Evolutionary conservation across 2,329 filamentous ascomycete species (phyloP).

Genomic region (Calonectria hongkongensis): DNA sequence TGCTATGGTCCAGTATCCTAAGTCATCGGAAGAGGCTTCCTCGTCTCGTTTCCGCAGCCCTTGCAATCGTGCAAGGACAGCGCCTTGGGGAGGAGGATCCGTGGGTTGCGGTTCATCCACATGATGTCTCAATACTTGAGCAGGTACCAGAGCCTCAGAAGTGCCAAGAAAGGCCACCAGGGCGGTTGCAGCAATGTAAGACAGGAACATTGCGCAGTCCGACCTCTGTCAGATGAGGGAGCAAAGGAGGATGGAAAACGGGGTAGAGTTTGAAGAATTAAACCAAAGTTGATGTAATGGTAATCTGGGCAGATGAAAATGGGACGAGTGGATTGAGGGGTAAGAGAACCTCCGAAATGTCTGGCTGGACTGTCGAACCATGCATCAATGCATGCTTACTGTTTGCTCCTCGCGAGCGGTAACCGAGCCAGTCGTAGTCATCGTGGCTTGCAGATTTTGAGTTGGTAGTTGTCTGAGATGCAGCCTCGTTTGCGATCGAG

Average conservation of each 20-base stretch:
- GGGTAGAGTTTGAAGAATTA: too few species aligned
- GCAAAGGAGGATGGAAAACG: neutral
- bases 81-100: neutral
- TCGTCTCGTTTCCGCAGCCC: conserved; percentile 1
- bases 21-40: neutral
- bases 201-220: neutral
- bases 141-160: neutral
- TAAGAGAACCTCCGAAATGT: too few species aligned
- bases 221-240: neutral
- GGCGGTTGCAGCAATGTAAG: too few species aligned
- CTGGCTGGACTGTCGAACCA: too few species aligned
- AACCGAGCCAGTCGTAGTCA: neutral
- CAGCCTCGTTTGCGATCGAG: neutral
- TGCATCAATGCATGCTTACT: neutral
- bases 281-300: neutral
- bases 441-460: conserved; percentile 6
- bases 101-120: neutral
- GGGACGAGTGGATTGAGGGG: neutral
- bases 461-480: neutral
- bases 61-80: neutral
- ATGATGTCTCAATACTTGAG: neutral
- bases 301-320: too few species aligned
- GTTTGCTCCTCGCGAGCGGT: neutral
- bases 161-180: neutral
- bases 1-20: neutral